Conservation (phyloP, 2,329 filamentous ascomycete genomes). For the Phaeosphaeria sp. region DNA sequence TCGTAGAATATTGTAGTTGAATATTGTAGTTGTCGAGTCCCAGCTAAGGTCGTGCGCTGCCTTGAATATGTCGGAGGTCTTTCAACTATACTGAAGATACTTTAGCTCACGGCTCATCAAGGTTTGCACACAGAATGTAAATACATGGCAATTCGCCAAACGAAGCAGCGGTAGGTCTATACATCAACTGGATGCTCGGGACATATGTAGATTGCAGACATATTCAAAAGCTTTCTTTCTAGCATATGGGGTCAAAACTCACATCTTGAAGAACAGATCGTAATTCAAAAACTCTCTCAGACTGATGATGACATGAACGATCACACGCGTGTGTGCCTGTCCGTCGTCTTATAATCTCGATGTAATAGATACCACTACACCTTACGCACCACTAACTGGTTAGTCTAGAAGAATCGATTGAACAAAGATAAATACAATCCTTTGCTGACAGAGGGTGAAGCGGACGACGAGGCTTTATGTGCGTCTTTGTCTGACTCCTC, state of each 20-base stretch:
- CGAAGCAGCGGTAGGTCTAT: not conserved
- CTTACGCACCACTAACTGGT: not conserved
- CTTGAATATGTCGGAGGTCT: not conserved
- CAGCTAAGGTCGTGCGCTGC: not conserved
- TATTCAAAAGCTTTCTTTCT: not conserved
- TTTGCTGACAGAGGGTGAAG: not conserved
- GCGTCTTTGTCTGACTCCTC: slow-evolving; percentile 17
- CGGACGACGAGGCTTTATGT: slow-evolving; percentile 13
- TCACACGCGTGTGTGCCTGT: not conserved
- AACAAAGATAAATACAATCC: slow-evolving; percentile 3
- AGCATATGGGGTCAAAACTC: not conserved
- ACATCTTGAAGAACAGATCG: not conserved
- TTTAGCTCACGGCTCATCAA: slow-evolving; percentile 18
- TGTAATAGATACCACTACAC: not conserved
- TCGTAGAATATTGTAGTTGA: too few species aligned
- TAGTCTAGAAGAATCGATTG: not conserved
- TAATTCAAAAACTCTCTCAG: not conserved
- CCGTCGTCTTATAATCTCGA: not conserved
- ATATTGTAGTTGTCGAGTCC: not conserved
- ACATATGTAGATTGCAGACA: not conserved
- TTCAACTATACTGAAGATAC: slow-evolving; percentile 5
- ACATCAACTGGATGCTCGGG: not conserved
- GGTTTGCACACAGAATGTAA: not conserved
- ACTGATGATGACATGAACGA: not conserved
- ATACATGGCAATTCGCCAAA: not conserved